Conservation (phyloP, 148 eudicot species). For the Dysphania ambrosioides region DNA sequence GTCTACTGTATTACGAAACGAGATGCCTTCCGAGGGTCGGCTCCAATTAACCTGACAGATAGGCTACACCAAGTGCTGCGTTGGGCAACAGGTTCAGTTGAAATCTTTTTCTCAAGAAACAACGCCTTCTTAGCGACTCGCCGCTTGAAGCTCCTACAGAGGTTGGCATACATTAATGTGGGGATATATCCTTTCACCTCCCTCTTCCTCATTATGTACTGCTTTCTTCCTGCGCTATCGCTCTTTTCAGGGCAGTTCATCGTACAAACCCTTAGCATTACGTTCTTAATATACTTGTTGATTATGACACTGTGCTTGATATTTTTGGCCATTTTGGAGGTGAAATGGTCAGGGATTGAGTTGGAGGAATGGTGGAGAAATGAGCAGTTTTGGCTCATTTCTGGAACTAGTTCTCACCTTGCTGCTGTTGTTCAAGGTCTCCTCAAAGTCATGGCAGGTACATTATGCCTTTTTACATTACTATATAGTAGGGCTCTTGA, state of each 20-base stretch:
- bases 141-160: slow-evolving; percentile 50
- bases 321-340: slow-evolving; percentile 66
- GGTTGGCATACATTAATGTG: slow-evolving; percentile 80
- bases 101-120: slow-evolving; percentile 86
- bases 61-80: slow-evolving; percentile 93
- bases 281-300: slow-evolving; percentile 57
- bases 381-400: slow-evolving; percentile 90
- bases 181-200: slow-evolving; percentile 93
- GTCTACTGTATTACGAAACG: slow-evolving; percentile 88
- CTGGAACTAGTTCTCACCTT: slow-evolving; percentile 83
- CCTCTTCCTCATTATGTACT: slow-evolving; percentile 63
- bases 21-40: slow-evolving; percentile 85
- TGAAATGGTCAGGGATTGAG: slow-evolving; percentile 80
- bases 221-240: slow-evolving; percentile 91
- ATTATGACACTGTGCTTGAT: slow-evolving; percentile 63
- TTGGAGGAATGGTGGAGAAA: slow-evolving; percentile 94
- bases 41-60: slow-evolving; percentile 86
- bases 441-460: slow-evolving; percentile 67
- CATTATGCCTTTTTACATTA: too few relatives aligned
- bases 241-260: slow-evolving; percentile 85
- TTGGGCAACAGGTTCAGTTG: slow-evolving; percentile 96
- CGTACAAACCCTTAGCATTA: slow-evolving; percentile 48
- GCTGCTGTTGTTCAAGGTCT: slow-evolving; percentile 90
- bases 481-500: too few relatives aligned
- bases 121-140: slow-evolving; percentile 60